phyloP scores from a whole-genome alignment of 1,139 yeast species.

The Debaryomycetaceae sp. region DNA sequence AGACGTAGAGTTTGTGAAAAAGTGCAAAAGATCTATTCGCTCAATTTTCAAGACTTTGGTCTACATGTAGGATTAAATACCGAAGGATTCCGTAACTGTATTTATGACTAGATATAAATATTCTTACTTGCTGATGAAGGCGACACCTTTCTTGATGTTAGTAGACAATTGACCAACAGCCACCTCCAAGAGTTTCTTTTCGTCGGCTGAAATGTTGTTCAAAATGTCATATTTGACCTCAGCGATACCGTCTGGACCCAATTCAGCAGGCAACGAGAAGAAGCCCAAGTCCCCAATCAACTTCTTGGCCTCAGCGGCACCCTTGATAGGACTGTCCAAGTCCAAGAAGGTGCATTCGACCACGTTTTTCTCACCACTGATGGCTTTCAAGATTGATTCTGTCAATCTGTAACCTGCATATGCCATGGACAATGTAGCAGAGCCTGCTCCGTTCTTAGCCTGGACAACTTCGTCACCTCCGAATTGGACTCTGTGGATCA shows the following conservation, averaged over 20 bases:
- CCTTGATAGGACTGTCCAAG: slow-evolving; percentile 40
- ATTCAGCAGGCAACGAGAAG: slow-evolving; percentile 89
- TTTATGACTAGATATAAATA: neutral
- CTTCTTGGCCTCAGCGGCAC: slow-evolving; percentile 77
- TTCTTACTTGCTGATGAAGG: slow-evolving; percentile 40
- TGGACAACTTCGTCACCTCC: slow-evolving; percentile 99
- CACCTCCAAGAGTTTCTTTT: slow-evolving; percentile 71
- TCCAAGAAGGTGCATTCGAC: slow-evolving; percentile 75
- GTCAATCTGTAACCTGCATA: slow-evolving; percentile 97
- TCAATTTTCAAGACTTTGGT: too few relatives aligned
- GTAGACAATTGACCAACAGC: slow-evolving; percentile 81
- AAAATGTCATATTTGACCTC: slow-evolving; percentile 50
- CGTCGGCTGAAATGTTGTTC: slow-evolving; percentile 55
- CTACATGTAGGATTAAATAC: too few relatives aligned
- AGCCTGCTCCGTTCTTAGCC: slow-evolving; percentile 98
- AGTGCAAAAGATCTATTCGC: too few relatives aligned
- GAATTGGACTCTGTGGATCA: slow-evolving; percentile 91
- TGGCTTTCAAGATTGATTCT: slow-evolving; percentile 76
- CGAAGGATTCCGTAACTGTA: too few relatives aligned
- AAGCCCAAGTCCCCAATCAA: slow-evolving; percentile 78
- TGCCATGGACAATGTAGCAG: slow-evolving; percentile 98
- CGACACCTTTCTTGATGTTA: slow-evolving; percentile 64
- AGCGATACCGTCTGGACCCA: slow-evolving; percentile 87
- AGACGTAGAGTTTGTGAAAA: too few relatives aligned
- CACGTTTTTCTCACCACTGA: slow-evolving; percentile 51